Base-by-base conservation (phyloP, 1,284 basidiomycete species). In the Ceratobasidium sp. region DNA sequence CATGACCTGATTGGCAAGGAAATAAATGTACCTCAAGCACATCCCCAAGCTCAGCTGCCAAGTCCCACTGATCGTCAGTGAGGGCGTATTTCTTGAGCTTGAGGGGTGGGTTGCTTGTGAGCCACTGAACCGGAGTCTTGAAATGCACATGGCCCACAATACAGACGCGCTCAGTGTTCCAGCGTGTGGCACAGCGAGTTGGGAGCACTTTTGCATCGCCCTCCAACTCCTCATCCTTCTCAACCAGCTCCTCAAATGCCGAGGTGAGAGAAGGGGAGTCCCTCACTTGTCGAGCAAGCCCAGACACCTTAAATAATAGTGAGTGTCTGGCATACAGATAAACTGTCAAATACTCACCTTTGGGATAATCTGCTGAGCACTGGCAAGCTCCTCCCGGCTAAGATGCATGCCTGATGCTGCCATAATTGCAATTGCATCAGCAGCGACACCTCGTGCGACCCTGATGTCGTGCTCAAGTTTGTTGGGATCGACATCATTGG, bases 51-150 rank as follows among this genome's bases (percentile, higher is more conserved):
- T 61, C 59, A 14, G 59, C 38, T 23, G 59, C 59, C 40, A 61
- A 46, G 11, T 11, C 16, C 59, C 59, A 61, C 40, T 61, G 59
- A 8, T 44, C 40, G 12, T 61, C 59, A n/a, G 33, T 40, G 3
- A 61, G 40, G 6, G 59, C 59, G 28, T 61, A 61, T 18, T 61
- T 42, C 33, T 42, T 61, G 11, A 61, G 59, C n/a, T 44, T 44
- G 9, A 23, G 23, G 16, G 7, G 36, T n/a, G 44, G 16, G 23
- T 42, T 59, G 9, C 56, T 40, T 23, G 59, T 61, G n/a, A 61
- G 38, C 40, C 40, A 61, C 28, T 61, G 59, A 11, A 61, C 59
- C 23, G 59, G 59, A 8, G 33, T 40, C 59, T 61, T 61, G 44
- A 61, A 61, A 21, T 61, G 44, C 16, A 61, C 11, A 28, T 61